Conservation (phyloP, 371 early-diverging fungal genomes). For the Mucor racemosus region DNA sequence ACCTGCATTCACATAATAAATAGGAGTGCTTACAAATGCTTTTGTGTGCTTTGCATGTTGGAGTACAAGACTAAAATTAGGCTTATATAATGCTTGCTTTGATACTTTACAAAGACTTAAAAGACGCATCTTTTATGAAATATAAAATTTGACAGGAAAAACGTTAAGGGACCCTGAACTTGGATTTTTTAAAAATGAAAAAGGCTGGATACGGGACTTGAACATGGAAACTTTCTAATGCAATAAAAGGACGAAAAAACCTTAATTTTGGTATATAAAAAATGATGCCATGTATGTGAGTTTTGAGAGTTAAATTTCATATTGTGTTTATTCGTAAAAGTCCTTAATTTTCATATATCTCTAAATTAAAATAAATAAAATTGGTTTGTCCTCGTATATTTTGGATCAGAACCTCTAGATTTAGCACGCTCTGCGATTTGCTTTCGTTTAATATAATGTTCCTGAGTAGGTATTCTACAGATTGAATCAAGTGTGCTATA, state of each 20-base stretch:
- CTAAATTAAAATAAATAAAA: no score
- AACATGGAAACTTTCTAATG: not conserved
- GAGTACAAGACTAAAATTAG: not conserved
- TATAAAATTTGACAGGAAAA: not conserved
- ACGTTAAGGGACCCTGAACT: not conserved
- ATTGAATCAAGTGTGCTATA: no score
- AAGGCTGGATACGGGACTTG: not conserved
- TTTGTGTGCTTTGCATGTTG: constrained; percentile 28
- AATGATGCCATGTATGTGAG: no score
- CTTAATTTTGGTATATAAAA: no score
- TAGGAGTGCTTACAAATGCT: constrained; percentile 86
- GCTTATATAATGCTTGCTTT: constrained; percentile 3
- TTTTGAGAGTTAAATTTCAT: no score
- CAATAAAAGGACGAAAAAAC: not conserved
- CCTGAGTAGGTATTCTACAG: no score
- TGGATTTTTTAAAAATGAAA: not conserved
- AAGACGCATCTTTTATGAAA: constrained; percentile 18
- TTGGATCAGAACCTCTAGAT: no score
- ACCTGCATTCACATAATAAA: constrained; percentile 97
- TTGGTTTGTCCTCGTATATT: no score
- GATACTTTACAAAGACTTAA: not conserved
- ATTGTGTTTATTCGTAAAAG: no score
- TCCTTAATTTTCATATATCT: no score
- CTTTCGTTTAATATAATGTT: no score
- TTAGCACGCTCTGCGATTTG: no score